A percentile compares a stretch with the other conserved stretches of the same genome.
Conservation (phyloP, 2,329 filamentous ascomycete genomes). For the Pseudocercospora macadamiae region DNA sequence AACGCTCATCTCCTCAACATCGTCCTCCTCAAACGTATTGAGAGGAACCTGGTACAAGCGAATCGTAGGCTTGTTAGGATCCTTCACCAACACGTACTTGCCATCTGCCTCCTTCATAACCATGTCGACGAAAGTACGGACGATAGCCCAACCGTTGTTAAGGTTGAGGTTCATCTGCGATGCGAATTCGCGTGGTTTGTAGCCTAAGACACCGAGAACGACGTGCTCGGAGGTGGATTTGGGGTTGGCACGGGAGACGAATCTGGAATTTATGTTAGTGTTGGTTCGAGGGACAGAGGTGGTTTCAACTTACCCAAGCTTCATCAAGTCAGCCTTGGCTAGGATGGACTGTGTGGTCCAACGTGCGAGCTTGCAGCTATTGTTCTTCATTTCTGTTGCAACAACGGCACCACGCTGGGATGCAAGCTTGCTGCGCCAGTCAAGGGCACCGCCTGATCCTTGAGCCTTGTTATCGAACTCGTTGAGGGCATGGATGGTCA, state of each 20-base stretch:
- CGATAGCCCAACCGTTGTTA: conserved; percentile 98
- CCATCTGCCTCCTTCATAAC: conserved; percentile 69
- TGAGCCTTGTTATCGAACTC: conserved; percentile 99
- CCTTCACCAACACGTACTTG: conserved; percentile 80
- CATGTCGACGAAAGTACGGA: conserved; percentile 97
- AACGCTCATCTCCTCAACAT: conserved; percentile 70
- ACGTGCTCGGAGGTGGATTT: conserved; percentile 93
- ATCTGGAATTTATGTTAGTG: conserved; percentile 56
- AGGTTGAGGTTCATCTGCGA: conserved; percentile 97
- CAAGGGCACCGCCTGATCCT: conserved; percentile 88
- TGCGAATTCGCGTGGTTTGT: conserved; percentile 97
- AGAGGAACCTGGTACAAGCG: conserved; percentile 88
- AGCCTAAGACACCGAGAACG: conserved; percentile 91
- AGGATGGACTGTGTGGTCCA: conserved; percentile 98
- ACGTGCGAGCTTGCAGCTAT: conserved; percentile 95
- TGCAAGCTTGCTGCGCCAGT: conserved; percentile 95
- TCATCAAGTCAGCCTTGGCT: conserved; percentile 97
- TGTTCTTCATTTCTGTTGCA: conserved; percentile 99
- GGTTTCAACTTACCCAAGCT: conserved; percentile 73
- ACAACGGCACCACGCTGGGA: conserved; percentile 95
- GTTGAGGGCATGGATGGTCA: conserved; percentile 95
- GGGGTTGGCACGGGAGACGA: conserved; percentile 92
- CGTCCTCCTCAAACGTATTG: conserved; percentile 88
- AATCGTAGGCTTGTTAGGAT: conserved; percentile 95
- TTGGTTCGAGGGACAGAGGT: conserved; percentile 8